Evolutionary conservation across 495 filamentous ascomycete species (phyloP), one percentile per base, ranked within the genome.

Genomic region (Chlorociboria aeruginascens): DNA sequence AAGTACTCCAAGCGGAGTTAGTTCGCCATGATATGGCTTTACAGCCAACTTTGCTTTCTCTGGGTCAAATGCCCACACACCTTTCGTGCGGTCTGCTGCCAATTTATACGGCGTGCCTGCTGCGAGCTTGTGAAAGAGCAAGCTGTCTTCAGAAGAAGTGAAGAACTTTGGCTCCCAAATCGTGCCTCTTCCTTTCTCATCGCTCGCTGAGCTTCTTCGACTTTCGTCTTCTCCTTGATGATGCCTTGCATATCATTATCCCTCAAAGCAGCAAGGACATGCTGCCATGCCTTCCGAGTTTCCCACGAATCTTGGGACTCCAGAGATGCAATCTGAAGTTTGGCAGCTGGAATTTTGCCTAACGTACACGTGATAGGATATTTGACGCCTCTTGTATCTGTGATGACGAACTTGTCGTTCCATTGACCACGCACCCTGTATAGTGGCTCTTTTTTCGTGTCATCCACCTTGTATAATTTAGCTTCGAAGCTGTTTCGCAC

Each of bases 401-500:
- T n/a, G n/a, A n/a, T n/a, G n/a, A n/a, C n/a, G 64, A 96, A 93
- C 12, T 61, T 69, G 50, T 89, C 85, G 14, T 81, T 90, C 92
- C 92, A 98, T 63, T 95, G 87, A 0, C 92, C 92, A 25, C 89
- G 78, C 50, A 86, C 72, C 14, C 78, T 89, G 69, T 89, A 98
- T 12, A 95, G 65, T 0, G 85, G 73, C n/a, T n/a, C n/a, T 12
- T 87, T 77, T 65, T 85, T 86, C 58, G 93, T 85, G 48, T 77
- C 77, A 38, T 82, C 86, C 20, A 45, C 34, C 7, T 38, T 31
- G 64, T 79, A 89, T 28, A 97, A 61, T 33, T 66, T 71, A 0
- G 89, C 92, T 11, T 69, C 79, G 64, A 96, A 86, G 39, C 71
- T 83, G 70, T 98, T 96, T 69, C 93, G 94, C 73, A 93, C 93